Evolutionary conservation across 2,329 filamentous ascomycete species (phyloP).

Genomic region (Bipolaris bicolor): DNA sequence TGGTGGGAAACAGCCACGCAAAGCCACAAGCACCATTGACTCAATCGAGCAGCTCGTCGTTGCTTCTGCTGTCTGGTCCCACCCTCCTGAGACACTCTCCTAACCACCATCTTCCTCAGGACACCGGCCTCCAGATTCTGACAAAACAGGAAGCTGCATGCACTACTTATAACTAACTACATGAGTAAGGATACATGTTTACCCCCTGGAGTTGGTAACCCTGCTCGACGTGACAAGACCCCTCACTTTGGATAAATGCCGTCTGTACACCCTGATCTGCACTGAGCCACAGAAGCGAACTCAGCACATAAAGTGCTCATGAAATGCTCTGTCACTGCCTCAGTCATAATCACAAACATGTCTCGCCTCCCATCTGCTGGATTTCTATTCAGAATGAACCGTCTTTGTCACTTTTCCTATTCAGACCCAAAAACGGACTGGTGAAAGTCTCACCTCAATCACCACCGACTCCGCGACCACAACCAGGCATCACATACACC

Average conservation of each 20-base stretch:
- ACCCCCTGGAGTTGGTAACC: not conserved
- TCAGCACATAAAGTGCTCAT: not conserved
- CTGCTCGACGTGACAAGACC: not conserved
- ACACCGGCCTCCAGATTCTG: not conserved
- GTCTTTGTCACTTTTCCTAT: conserved; percentile 31
- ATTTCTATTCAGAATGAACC: conserved; percentile 32
- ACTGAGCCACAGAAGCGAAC: not conserved
- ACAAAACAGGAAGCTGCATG: not conserved
- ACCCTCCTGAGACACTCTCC: not conserved
- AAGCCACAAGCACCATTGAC: not conserved
- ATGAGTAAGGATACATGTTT: not conserved
- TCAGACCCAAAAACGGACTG: conserved; percentile 41
- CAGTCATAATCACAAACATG: conserved; percentile 16
- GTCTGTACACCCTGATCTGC: conserved; percentile 5
- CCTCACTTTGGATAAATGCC: conserved; percentile 7
- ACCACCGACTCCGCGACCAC: conserved; percentile 10
- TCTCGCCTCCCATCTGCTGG: conserved; percentile 13
- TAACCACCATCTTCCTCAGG: not conserved
- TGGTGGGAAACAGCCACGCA: not conserved
- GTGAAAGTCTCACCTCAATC: conserved; percentile 23
- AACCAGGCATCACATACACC: conserved; percentile 1
- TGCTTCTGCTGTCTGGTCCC: not conserved
- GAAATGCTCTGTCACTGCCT: not conserved
- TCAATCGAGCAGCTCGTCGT: not conserved
- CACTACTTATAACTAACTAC: not conserved